Conservation (phyloP, 2,329 filamentous ascomycete species). For the Apiospora hydei region DNA sequence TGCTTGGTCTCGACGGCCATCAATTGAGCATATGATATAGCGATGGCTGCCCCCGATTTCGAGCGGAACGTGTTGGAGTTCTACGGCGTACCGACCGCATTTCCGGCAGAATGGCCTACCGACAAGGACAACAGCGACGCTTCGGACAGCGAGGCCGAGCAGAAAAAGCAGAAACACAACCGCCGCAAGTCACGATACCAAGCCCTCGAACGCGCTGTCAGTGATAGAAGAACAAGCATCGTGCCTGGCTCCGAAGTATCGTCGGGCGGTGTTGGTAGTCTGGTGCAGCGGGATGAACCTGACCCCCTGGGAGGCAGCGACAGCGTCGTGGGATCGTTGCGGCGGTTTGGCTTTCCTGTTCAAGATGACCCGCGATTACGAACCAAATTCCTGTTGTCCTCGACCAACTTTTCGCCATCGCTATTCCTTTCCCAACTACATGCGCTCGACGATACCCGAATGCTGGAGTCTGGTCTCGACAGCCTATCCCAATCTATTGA, state of each 20-base stretch:
- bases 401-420: conserved; percentile 91
- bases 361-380: conserved; percentile 84
- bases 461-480: conserved; percentile 81
- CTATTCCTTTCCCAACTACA: conserved; percentile 94
- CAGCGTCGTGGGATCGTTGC: conserved; percentile 83
- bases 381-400: conserved; percentile 89
- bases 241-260: conserved; percentile 73
- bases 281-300: conserved; percentile 89
- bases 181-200: conserved; percentile 82
- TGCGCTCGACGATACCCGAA: conserved; percentile 81
- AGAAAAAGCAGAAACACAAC: conserved; percentile 56
- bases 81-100: conserved; percentile 83
- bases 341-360: conserved; percentile 77
- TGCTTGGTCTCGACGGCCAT: conserved; percentile 20
- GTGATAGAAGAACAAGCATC: conserved; percentile 70
- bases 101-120: conserved; percentile 84
- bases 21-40: conserved; percentile 21
- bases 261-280: conserved; percentile 71
- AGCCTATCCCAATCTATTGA: conserved; percentile 91
- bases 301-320: conserved; percentile 89
- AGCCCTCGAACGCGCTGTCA: conserved; percentile 78
- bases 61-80: conserved; percentile 84
- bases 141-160: conserved; percentile 66
- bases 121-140: conserved; percentile 74
- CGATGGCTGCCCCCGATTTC: conserved; percentile 67